Evolutionary conservation across 345 rosid species (phyloP).

Genomic region (Noccaea bulbosa): DNA sequence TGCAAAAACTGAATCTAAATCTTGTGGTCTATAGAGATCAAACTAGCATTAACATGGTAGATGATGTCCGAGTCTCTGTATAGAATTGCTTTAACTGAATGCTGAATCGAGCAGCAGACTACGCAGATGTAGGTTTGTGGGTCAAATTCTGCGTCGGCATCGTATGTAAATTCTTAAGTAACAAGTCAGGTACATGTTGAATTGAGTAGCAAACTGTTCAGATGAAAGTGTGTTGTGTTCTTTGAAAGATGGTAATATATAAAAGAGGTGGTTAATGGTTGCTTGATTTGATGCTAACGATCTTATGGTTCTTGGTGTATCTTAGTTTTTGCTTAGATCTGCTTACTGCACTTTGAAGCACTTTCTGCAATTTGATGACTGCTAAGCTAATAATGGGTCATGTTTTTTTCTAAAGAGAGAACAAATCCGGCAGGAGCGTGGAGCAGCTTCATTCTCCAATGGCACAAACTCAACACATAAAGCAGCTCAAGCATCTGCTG

Average conservation of each 20-base stretch:
- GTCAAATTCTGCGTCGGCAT: too few relatives aligned
- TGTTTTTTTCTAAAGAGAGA: constrained; percentile 27
- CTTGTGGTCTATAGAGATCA: constrained; percentile 5
- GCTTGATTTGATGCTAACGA: too few relatives aligned
- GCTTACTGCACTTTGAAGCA: constrained; percentile 6
- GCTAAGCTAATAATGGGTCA: neutral
- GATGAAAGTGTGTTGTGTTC: constrained; percentile 8
- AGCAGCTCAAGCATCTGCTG: constrained; percentile 16
- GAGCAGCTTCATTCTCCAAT: constrained; percentile 22
- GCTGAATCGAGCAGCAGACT: neutral
- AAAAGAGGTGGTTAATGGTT: neutral
- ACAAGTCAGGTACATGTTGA: neutral
- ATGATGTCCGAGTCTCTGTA: neutral
- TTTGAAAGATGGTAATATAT: neutral
- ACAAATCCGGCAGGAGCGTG: constrained; percentile 22
- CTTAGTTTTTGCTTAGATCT: constrained; percentile 5
- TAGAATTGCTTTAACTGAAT: neutral
- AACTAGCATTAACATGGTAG: neutral
- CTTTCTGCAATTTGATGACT: neutral
- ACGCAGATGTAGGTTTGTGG: constrained; percentile 5
- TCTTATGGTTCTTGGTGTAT: neutral
- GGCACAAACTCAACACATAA: constrained; percentile 6
- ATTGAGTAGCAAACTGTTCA: neutral
- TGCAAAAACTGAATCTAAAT: neutral
- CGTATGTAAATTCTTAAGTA: too few relatives aligned